Evolutionary conservation across 1,139 yeast genomes (phyloP).

Genomic region (Hansenula sp.): DNA sequence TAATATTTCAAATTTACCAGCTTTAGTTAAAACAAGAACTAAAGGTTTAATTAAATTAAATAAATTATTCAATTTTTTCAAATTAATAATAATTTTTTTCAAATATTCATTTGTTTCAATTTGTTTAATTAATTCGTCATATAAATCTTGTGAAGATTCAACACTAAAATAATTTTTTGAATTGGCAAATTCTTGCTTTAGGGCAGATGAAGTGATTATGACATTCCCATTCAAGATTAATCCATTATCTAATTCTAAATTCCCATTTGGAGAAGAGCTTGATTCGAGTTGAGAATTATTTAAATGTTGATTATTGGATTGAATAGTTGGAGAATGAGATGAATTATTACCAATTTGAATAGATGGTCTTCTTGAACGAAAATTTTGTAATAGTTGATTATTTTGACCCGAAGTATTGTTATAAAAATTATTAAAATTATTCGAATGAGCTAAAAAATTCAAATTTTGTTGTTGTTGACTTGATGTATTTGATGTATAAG

Average conservation of each 20-base stretch:
- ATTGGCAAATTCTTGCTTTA: slow-evolving; percentile 32
- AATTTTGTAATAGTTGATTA: slow-evolving; percentile 10
- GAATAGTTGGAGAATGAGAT: neutral
- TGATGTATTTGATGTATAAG: slow-evolving; percentile 10
- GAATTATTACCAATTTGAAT: slow-evolving; percentile 10
- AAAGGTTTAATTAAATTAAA: slow-evolving; percentile 32
- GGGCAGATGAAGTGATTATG: slow-evolving; percentile 50
- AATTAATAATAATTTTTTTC: slow-evolving; percentile 17
- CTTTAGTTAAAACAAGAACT: slow-evolving; percentile 78
- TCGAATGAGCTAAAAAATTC: slow-evolving; percentile 5
- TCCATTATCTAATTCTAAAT: slow-evolving; percentile 51
- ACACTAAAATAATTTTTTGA: slow-evolving; percentile 46
- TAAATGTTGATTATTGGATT: neutral
- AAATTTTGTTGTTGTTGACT: slow-evolving; percentile 10
- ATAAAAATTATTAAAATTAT: slow-evolving; percentile 8
- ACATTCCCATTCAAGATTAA: slow-evolving; percentile 46
- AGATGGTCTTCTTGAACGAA: slow-evolving; percentile 23
- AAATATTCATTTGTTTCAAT: slow-evolving; percentile 9
- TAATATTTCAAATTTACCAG: slow-evolving; percentile 82
- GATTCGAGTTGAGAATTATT: too few relatives aligned
- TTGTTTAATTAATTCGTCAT: slow-evolving; percentile 26
- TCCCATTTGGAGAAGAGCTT: too few relatives aligned
- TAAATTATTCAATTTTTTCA: slow-evolving; percentile 23
- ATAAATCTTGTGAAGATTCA: slow-evolving; percentile 28
- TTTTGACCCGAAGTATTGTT: neutral